Evolutionary conservation across 805 yeast genomes (phyloP), one percentile per base, ranked within the genome.

Genomic region (Komagataella populi): DNA sequence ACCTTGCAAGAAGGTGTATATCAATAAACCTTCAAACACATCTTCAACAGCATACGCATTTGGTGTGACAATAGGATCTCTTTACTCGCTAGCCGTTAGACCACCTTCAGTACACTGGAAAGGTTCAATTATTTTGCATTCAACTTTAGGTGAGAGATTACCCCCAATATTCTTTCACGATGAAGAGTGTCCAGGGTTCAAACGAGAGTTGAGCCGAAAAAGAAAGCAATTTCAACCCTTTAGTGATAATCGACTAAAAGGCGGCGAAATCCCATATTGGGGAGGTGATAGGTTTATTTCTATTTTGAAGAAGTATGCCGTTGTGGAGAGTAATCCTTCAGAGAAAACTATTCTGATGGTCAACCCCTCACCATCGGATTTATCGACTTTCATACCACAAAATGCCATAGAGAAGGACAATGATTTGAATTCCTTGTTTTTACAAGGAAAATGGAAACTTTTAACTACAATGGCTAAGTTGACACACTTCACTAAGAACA

Each of bases 111-210:
- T 80, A 14, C 95, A 90, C 1, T 91, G 97, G 96, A 80, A 77
- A 67, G 99, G 99, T 0, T 86, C 96, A 0, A 69, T 91, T 14
- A 70, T 88, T 1, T 65, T 93, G 24, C 83, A 87, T 64, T 78
- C 91, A 1, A 77, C 77, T 56, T 78, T 69, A 46, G 79, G 79
- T 6, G 84, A 79, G 51, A 78, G 81, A 47, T 66, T 88, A 16
- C 98, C 98, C 0, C 83, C 89, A 4, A 60, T 93, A 45, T 93
- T 90, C 64, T 90, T 93, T 70, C 99, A 93, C 65, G 99, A 93
- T 61, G 84, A 86, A 51, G 90, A 86, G 58, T 78, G 84, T 39
- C 83, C 87, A 6, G 84, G 91, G 45, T 87, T 96, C 0, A 68
- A 75, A 49, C 66, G 74, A 54, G 83, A 78, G 55, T 84, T 81